Evolutionary conservation across 2,329 filamentous ascomycete genomes (phyloP), one percentile per base, ranked within the genome.

Genomic region (Penicillium sp.): DNA sequence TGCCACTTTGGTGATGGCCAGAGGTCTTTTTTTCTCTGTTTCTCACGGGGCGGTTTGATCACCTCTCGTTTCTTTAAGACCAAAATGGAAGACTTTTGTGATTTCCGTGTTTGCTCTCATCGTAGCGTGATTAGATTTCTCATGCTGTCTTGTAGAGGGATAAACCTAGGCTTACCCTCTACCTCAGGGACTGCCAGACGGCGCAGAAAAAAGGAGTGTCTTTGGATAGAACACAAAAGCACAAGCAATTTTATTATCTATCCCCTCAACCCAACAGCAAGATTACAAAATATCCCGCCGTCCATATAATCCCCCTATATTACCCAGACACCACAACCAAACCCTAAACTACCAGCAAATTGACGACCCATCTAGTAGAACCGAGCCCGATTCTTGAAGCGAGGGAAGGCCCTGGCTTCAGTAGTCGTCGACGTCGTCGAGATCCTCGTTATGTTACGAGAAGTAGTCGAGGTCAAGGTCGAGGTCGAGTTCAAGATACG

Each of bases 401-500:
- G 46, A 13, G 41, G 31, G 40, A 49, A 44, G 4, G 24, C 4
- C 22, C 39, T 5, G 13, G 9, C 36, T 27, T 13, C 22, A 22
- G 28, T 35, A 22, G 44, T 13, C n/a, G 44, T 39, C 38, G 44
- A 22, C 44, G 27, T 9, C 30, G 10, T 8, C 30, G 40, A 33
- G 49, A 40, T 39, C 18, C 22, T 33, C 28, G 28, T 35, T 31
- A 24, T 24, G 22, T 30, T 31, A 14, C n/a, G 9, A 20, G 31
- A 6, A 35, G 31, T n/a, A 31, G 1, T 25, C 2, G 28, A 25
- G 14, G 39, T 38, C 11, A 11, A 18, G 4, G 16, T 22, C n/a
- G 44, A 30, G 35, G 53, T 56, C 53, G 20, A 41, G 30, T 58
- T 56, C 41, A 44, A 20, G 46, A 49, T 30, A 42, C 56, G 54